phyloP scores from a whole-genome alignment of 164 flowering plant species.

The Chloranthus sessilifolius region DNA sequence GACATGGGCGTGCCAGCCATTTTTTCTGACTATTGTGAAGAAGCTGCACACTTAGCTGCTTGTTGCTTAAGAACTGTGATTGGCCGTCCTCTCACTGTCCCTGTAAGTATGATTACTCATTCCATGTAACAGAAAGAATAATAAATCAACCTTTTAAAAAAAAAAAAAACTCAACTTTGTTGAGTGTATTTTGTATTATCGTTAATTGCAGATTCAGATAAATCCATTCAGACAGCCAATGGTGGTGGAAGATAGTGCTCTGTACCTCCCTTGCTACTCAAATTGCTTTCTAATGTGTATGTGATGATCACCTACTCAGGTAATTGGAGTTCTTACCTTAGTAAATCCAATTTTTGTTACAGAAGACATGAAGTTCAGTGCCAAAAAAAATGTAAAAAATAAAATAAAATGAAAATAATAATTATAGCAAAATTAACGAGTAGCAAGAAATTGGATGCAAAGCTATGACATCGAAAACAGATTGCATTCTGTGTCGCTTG shows the following conservation, averaged over 20 bases:
- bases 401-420: neutral
- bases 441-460: no score
- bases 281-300: constrained; percentile 86
- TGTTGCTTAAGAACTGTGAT: constrained; percentile 47
- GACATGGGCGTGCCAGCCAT: constrained; percentile 59
- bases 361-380: no score
- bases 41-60: constrained; percentile 82
- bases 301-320: no score
- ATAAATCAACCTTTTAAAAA: neutral
- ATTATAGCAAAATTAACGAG: neutral
- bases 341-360: neutral
- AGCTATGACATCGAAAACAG: no score
- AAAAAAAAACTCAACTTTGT: neutral
- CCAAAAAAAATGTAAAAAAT: neutral
- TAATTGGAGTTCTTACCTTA: no score
- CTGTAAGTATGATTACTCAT: constrained; percentile 32
- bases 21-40: constrained; percentile 93
- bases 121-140: neutral
- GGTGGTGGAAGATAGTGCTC: constrained; percentile 61
- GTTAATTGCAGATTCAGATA: constrained; percentile 58
- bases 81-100: constrained; percentile 37
- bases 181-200: neutral
- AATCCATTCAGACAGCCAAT: constrained; percentile 97
- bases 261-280: constrained; percentile 80
- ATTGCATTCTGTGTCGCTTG: neutral